Conservation (phyloP, 2,329 filamentous ascomycete species). For the Fusarium siculi region DNA sequence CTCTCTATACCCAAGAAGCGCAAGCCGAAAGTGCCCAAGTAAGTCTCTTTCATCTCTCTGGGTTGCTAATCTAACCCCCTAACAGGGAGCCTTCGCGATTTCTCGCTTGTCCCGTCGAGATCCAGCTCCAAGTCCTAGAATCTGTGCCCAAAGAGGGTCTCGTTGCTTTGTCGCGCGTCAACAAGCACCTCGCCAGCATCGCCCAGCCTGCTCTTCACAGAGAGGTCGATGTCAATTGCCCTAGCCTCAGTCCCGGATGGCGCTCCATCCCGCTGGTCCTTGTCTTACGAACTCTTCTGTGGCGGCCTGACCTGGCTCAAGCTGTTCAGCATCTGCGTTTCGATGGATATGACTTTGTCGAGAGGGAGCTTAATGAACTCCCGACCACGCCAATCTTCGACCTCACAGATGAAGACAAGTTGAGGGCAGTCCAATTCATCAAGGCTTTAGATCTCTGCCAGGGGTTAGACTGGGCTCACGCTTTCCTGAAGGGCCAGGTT, state of each 20-base stretch:
- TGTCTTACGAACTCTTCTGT: background rate
- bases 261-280: background rate
- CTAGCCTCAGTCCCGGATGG: background rate
- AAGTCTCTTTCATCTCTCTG: accelerated
- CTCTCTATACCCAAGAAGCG: background rate
- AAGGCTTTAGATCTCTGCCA: background rate
- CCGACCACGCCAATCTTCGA: background rate
- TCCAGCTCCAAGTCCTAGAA: background rate
- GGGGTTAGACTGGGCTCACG: background rate
- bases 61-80: background rate
- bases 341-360: background rate
- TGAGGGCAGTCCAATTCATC: background rate
- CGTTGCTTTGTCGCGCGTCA: background rate
- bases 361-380: accelerated
- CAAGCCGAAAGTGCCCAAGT: background rate
- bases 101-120: background rate
- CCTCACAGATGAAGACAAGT: background rate
- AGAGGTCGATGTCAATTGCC: background rate
- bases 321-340: background rate
- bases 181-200: background rate
- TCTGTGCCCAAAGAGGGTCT: background rate
- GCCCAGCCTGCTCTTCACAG: background rate
- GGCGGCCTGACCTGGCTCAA: background rate
- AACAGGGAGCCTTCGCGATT: background rate
- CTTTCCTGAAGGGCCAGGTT: background rate